Evolutionary conservation across 108 stramenopile species (phyloP).

Genomic region (Cylindrotheca fusiformis): DNA sequence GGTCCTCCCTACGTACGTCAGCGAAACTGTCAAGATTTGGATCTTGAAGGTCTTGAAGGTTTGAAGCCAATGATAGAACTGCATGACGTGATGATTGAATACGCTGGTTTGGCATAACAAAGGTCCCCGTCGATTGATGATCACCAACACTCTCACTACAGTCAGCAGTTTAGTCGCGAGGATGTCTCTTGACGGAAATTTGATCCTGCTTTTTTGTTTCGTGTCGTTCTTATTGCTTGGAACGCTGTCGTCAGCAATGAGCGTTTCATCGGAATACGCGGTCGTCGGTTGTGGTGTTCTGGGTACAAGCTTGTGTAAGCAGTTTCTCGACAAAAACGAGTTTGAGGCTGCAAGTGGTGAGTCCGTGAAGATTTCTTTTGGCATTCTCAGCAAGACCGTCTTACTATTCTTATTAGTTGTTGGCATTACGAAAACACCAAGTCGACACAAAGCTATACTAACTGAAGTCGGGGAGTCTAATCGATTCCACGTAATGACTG

Average conservation of each 20-base stretch:
- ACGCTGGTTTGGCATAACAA: too few relatives aligned
- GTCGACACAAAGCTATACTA: slow-evolving; percentile 57
- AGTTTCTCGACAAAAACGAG: slow-evolving; percentile 50
- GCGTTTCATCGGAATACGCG: slow-evolving; percentile 34
- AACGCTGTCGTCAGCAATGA: slow-evolving; percentile 7
- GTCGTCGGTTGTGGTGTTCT: slow-evolving; percentile 85
- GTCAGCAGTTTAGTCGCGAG: too few relatives aligned
- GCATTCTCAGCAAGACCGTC: not conserved
- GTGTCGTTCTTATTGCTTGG: not conserved
- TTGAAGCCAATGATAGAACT: not conserved
- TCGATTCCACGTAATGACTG: slow-evolving; percentile 44
- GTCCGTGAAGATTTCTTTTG: not conserved
- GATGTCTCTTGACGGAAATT: too few relatives aligned
- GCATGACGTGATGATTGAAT: not conserved
- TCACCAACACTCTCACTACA: too few relatives aligned
- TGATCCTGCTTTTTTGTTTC: too few relatives aligned
- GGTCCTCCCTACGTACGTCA: too few relatives aligned
- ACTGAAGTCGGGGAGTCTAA: slow-evolving; percentile 30
- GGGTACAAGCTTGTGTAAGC: slow-evolving; percentile 79
- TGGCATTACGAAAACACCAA: slow-evolving; percentile 74
- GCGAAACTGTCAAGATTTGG: not conserved
- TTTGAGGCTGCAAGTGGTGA: slow-evolving; percentile 40
- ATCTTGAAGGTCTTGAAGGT: not conserved
- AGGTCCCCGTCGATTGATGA: too few relatives aligned
- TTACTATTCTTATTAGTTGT: slow-evolving; percentile 30